Base-by-base conservation (phyloP, 2,329 filamentous ascomycete species). In the Hypomyces rosellus region DNA sequence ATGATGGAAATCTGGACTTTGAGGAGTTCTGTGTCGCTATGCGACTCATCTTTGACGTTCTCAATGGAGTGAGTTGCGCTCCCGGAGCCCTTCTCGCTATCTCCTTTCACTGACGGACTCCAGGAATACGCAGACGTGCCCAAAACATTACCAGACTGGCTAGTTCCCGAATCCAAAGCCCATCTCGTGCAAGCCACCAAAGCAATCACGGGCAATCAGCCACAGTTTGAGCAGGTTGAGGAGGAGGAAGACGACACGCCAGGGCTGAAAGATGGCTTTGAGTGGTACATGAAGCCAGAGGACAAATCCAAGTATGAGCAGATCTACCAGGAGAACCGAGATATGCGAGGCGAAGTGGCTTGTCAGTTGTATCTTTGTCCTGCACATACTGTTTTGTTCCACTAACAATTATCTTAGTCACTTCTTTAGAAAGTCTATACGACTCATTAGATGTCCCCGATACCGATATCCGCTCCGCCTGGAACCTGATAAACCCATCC, bases 1-100 rank as follows among this genome's bases (percentile, higher is more conserved):
- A 91, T 61, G 93, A 99, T 74, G 93, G 93, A 56, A 95, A 95
- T 70, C 77, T 99, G 49, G 93, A 99, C 72, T 99, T 99, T 74
- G 93, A 99, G 73, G 93, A 99, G 76, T 99, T 99, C 69, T 99
- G 93, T 69, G 93, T 99, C 52, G 93, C 91, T 37, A 99, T 99
- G 93, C 83, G 93, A 64, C 75, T 99, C 63, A 96, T 97, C 62
- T 99, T 97, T 69, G 93, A 99, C 68, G 75, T 97, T 58, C 84
- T 99, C 61, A 99, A 99, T 64, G 93, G 93, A 61, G 89, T 95
- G 77, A 49, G 57, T 46, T 25, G 34, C 49, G 38, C n/a, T 51
- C 20, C 5, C 3, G 36, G 13, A 16, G n/a, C 43, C 34, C 30
- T 30, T 30, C 16, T 42, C 25, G 13, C 36, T 3, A n/a, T 11